phyloP scores from a whole-genome alignment of 176 grass and related monocot species.

The Carex littledalei region DNA sequence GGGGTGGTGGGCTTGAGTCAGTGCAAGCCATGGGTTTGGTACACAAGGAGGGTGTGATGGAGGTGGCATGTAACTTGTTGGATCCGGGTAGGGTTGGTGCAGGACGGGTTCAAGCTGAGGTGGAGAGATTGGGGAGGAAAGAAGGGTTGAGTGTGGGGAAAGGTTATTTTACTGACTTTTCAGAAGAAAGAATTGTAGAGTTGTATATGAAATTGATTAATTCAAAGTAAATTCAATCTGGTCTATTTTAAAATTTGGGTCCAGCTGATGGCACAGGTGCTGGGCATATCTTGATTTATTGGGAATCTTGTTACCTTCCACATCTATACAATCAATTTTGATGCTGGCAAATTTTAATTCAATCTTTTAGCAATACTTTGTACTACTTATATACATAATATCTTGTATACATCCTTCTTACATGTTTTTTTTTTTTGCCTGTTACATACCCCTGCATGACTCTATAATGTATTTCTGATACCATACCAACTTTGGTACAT shows the following conservation, averaged over 20 bases:
- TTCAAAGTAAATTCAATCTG: neutral
- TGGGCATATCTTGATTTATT: neutral
- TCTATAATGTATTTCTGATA: neutral
- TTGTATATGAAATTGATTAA: constrained; percentile 35
- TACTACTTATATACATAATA: neutral
- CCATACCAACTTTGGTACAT: neutral
- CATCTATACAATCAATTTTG: neutral
- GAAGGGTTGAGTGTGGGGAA: constrained; percentile 58
- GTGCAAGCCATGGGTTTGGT: constrained; percentile 62
- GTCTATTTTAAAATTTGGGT: neutral
- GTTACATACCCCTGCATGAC: too few species aligned
- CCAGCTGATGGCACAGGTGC: neutral
- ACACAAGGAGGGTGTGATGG: constrained; percentile 42
- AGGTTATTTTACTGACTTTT: constrained; percentile 70
- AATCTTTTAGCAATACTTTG: neutral
- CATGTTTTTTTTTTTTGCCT: too few species aligned
- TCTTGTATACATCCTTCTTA: too few species aligned
- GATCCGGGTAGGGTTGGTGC: constrained; percentile 40
- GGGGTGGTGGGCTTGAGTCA: constrained; percentile 43
- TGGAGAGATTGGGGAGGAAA: constrained; percentile 45
- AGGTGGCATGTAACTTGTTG: constrained; percentile 60
- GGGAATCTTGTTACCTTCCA: neutral
- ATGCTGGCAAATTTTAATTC: neutral
- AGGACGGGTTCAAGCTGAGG: constrained; percentile 44
- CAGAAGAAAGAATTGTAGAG: constrained; percentile 51